These are phyloP conservation scores for Crucibulum laeve DNA, from an alignment of 768 basidiomycete genomes.

Conservation along the genomic window DNA sequence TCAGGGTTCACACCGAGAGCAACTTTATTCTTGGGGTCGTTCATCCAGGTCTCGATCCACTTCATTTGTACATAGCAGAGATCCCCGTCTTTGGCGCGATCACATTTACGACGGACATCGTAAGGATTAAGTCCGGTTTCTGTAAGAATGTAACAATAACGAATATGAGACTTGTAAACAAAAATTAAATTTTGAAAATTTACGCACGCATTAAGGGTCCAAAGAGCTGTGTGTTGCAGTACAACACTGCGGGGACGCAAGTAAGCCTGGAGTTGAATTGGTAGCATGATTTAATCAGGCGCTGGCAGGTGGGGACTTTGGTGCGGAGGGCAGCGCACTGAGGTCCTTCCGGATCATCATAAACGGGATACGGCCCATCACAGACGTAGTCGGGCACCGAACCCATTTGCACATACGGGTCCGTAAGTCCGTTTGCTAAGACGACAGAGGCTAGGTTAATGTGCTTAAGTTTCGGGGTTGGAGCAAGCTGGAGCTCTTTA, in stretches of 20 bases:
- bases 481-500: slow-evolving; percentile 42
- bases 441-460: slow-evolving; percentile 84
- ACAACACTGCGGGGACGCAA: slow-evolving; percentile 70
- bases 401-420: slow-evolving; percentile 78
- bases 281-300: slow-evolving; percentile 71
- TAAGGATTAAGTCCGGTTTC: slow-evolving; percentile 84
- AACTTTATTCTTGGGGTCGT: slow-evolving; percentile 71
- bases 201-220: slow-evolving; percentile 66
- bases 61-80: slow-evolving; percentile 77
- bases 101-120: slow-evolving; percentile 77
- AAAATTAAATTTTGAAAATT: slow-evolving; percentile 1
- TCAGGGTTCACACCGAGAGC: slow-evolving; percentile 68
- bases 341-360: slow-evolving; percentile 61
- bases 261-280: slow-evolving; percentile 51
- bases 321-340: slow-evolving; percentile 58
- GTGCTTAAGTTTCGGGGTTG: slow-evolving; percentile 47
- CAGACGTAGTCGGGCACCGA: slow-evolving; percentile 81
- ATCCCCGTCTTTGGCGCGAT: slow-evolving; percentile 62
- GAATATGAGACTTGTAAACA: neutral
- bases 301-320: slow-evolving; percentile 73
- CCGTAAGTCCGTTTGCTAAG: slow-evolving; percentile 85
- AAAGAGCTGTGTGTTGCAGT: slow-evolving; percentile 75
- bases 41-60: slow-evolving; percentile 91
- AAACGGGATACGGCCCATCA: slow-evolving; percentile 79
- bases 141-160: slow-evolving; percentile 17